These are phyloP conservation scores for Pseudognaphalium luteoalbum DNA, from an alignment of 129 eudicot genomes.

Conservation along the genomic window DNA sequence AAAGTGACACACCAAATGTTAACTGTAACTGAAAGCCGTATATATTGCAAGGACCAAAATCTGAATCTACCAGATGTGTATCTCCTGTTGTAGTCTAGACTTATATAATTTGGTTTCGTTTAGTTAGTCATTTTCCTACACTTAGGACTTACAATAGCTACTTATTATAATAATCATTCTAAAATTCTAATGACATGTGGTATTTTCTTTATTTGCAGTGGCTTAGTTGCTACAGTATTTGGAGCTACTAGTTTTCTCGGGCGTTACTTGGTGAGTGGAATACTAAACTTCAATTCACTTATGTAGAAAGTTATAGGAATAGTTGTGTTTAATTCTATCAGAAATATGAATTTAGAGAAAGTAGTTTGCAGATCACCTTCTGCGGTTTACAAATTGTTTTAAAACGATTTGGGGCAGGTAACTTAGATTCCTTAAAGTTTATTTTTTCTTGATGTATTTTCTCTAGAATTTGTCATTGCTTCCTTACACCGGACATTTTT, in stretches of 20 bases:
- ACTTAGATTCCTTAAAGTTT: not conserved
- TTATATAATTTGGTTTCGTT: not conserved
- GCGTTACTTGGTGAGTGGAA: slow-evolving; percentile 85
- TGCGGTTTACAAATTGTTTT: not conserved
- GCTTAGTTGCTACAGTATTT: slow-evolving; percentile 90
- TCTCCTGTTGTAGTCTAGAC: slow-evolving; percentile 5
- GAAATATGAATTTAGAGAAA: slow-evolving; percentile 14
- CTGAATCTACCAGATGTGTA: not conserved
- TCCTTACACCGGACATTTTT: not conserved
- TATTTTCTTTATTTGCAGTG: slow-evolving; percentile 49
- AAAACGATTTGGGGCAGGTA: slow-evolving; percentile 90
- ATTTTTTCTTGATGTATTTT: not conserved
- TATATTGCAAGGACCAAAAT: too few species aligned
- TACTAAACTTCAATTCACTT: too few species aligned
- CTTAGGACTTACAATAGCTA: not conserved
- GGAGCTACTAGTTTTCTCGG: slow-evolving; percentile 99
- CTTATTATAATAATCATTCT: slow-evolving; percentile 1
- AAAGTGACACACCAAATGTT: not conserved
- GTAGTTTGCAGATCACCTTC: slow-evolving; percentile 6
- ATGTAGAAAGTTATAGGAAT: too few species aligned
- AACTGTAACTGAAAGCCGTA: not conserved
- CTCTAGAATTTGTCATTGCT: not conserved
- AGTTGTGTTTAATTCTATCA: slow-evolving; percentile 2
- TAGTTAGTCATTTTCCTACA: slow-evolving; percentile 8
- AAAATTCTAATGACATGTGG: slow-evolving; percentile 14